These are phyloP conservation scores for Lolium rigidum DNA, from an alignment of 176 grass and related monocot genomes.

Conservation along the genomic window DNA sequence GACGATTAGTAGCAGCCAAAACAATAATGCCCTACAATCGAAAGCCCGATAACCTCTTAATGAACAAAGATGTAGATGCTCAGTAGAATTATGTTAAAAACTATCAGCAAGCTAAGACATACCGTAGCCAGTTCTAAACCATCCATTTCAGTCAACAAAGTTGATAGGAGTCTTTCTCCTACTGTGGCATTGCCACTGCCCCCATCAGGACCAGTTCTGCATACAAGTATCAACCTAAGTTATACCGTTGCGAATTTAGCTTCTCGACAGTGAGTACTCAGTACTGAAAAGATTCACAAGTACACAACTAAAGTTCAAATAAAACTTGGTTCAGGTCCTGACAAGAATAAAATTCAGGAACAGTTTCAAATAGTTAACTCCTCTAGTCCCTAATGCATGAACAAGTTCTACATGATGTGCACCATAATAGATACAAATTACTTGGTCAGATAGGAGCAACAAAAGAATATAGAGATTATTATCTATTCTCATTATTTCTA, in stretches of 20 bases:
- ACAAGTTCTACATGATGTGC: constrained; percentile 20
- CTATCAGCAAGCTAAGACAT: constrained; percentile 40
- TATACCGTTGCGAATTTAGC: background rate
- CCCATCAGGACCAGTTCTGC: constrained; percentile 57
- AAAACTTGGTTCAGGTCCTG: background rate
- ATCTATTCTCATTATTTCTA: constrained; percentile 10
- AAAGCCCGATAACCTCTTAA: background rate
- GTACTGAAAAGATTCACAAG: no score
- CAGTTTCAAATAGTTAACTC: background rate
- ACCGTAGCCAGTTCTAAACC: constrained; percentile 80
- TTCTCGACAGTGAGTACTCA: no score
- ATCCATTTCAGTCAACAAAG: constrained; percentile 96
- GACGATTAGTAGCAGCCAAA: constrained; percentile 85
- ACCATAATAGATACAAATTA: background rate
- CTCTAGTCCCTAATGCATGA: background rate
- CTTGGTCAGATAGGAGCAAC: background rate
- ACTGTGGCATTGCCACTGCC: constrained; percentile 63
- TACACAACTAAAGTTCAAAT: no score
- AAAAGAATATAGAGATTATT: background rate
- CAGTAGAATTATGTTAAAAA: constrained; percentile 33
- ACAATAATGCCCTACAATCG: constrained; percentile 79
- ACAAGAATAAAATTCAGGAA: constrained; percentile 1
- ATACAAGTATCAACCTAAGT: constrained; percentile 9
- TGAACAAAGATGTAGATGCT: constrained; percentile 18
- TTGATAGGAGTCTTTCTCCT: constrained; percentile 88